Base-by-base conservation (phyloP, 2,329 filamentous ascomycete species). In the Trichoderma citrinoviride region DNA sequence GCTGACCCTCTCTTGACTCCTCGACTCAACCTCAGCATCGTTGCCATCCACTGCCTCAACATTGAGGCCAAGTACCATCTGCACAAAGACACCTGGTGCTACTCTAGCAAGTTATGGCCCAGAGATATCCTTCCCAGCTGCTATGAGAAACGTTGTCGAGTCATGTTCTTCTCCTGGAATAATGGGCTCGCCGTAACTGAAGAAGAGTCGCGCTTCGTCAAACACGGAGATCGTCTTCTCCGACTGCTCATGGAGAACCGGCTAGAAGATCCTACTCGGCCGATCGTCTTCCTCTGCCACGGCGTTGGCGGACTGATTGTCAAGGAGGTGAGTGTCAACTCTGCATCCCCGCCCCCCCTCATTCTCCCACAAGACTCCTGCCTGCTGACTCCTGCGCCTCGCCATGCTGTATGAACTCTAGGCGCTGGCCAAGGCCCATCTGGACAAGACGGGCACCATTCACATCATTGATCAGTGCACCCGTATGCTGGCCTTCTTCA, bases 141-240 rank as follows among this genome's bases (percentile, higher is more conserved):
- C 14, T 55, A 29, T 21, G 8, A 7, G 12, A 57, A 64, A 10
- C 17, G 15, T 7, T 66, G 61, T 3, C 65, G 65, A 4, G 37
- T 64, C 44, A 64, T 66, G 65, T 41, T 66, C 25, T 66, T 66
- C 61, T 58, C 53, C n/a, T 66, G 58, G 37, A 64, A 60, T 29
- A 29, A 44, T n/a, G 53, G 52, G 19, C 37, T 46, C 29, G 40
- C 25, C 5, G 40, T 66, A 5, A 54, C 21, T n/a, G 65, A 64
- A 5, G 25, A 56, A 29, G 60, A 64, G n/a, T 54, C 61, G 6
- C 21, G 29, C 5, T 56, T 66, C 14, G 14, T 37, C 14, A 55
- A 37, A 3, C 65, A 66, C 29, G 46, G 43, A 6, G 27, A 58
- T n/a, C 46, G 41, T 10, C 61, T 66, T 12, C 65, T 66, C 27